These are phyloP conservation scores for Colletotrichum sp. DNA, from an alignment of 2,329 filamentous ascomycete species.

Conservation along the genomic window DNA sequence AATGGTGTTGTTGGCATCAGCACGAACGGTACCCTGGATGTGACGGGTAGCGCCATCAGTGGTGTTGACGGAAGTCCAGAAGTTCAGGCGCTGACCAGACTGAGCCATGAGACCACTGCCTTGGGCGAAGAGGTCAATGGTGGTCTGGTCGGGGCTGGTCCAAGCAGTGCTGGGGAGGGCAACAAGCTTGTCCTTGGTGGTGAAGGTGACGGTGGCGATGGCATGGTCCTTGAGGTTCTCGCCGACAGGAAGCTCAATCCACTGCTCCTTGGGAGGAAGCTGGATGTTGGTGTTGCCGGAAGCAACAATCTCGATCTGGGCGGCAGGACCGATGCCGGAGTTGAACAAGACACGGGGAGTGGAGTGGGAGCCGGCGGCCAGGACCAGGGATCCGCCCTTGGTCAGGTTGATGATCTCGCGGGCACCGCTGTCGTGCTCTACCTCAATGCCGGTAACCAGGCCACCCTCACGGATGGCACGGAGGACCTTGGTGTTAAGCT, in stretches of 20 bases:
- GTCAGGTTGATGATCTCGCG: conserved; percentile 22
- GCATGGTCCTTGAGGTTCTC: conserved; percentile 40
- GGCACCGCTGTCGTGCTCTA: conserved; percentile 12
- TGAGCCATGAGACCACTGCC: conserved; percentile 46
- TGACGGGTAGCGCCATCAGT: conserved; percentile 42
- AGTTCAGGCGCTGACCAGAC: conserved; percentile 50
- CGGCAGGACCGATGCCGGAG: conserved; percentile 57
- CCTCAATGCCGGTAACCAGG: conserved; percentile 39
- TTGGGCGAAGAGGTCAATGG: conserved; percentile 37
- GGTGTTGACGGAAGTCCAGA: conserved; percentile 49
- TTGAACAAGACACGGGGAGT: conserved; percentile 63
- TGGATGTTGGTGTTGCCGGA: conserved; percentile 41
- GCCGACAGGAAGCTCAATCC: conserved; percentile 46
- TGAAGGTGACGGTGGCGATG: conserved; percentile 30
- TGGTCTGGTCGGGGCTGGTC: conserved; percentile 30
- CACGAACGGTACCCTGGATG: conserved; percentile 51
- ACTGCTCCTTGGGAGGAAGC: conserved; percentile 26
- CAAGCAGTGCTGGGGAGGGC: conserved; percentile 25
- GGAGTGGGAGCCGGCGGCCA: conserved; percentile 53
- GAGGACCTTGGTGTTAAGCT: conserved; percentile 22
- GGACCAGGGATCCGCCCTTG: conserved; percentile 30
- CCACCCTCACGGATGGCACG: conserved; percentile 24
- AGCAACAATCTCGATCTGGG: conserved; percentile 51
- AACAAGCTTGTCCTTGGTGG: conserved; percentile 27
- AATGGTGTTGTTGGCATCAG: conserved; percentile 44